Percentiles rank a stretch among this genome's conserved stretches.
Conservation (phyloP, 305 asterid species). For the Fraxinus sp. region DNA sequence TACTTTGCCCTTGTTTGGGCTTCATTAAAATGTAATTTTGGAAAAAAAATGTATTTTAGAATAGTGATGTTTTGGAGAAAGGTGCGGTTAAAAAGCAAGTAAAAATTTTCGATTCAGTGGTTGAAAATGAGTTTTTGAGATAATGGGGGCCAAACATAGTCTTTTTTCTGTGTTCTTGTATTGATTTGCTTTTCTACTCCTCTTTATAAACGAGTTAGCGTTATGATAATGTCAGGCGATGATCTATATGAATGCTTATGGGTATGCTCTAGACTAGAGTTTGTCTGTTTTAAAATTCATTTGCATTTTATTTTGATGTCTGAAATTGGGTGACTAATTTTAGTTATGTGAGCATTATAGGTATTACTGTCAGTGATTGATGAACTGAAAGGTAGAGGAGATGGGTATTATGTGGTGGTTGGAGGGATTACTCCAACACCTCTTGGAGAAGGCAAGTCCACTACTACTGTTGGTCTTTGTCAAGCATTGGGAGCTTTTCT, state of each 20-base stretch:
- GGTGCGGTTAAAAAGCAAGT: too few species aligned
- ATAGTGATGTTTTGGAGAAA: too few species aligned
- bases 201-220: not conserved
- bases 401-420: constrained; percentile 92
- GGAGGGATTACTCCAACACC: constrained; percentile 98
- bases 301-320: not conserved
- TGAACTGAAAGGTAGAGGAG: constrained; percentile 58
- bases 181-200: not conserved
- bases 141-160: too few species aligned
- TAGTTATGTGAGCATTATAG: constrained; percentile 34
- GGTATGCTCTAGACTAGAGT: not conserved
- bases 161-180: not conserved
- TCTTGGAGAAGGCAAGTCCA: constrained; percentile 98
- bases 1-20: not conserved
- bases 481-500: constrained; percentile 97
- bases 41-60: too few species aligned
- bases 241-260: not conserved
- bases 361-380: constrained; percentile 74
- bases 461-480: constrained; percentile 93
- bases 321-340: not conserved
- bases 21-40: too few species aligned
- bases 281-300: not conserved
- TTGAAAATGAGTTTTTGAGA: too few species aligned
- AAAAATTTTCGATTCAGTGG: too few species aligned
- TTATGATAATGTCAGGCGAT: not conserved